phyloP scores from a whole-genome alignment of 1,284 basidiomycete genomes.

The Cutaneotrichosporon mucoides region DNA sequence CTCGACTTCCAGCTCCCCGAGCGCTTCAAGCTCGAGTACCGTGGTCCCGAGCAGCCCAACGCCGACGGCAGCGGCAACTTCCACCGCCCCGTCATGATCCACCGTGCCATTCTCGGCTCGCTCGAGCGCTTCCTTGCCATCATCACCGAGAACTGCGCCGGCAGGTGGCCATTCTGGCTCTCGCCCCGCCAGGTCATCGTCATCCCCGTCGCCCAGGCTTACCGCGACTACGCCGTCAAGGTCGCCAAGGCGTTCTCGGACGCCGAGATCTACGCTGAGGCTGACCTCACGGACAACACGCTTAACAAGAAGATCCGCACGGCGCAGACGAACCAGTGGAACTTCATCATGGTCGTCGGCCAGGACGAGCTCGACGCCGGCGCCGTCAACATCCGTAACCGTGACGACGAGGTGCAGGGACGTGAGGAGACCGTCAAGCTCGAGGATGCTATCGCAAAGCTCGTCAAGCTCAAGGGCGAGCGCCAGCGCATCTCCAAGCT shows the following conservation, averaged over 20 bases:
- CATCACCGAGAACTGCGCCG: conserved; percentile 93
- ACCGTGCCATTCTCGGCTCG: conserved; percentile 92
- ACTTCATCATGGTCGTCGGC: conserved; percentile 92
- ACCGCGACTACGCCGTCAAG: conserved; percentile 87
- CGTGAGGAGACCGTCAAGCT: conserved; percentile 46
- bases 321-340: conserved; percentile 89
- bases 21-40: conserved; percentile 92
- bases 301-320: conserved; percentile 95
- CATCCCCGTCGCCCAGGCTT: conserved; percentile 77
- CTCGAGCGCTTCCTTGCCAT: conserved; percentile 96
- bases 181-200: conserved; percentile 91
- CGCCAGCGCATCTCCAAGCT: conserved; percentile 31
- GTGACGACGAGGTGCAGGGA: conserved; percentile 65
- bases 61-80: conserved; percentile 55
- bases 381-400: conserved; percentile 92
- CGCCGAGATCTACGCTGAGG: conserved; percentile 80
- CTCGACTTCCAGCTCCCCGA: conserved; percentile 99
- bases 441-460: conserved; percentile 37
- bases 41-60: conserved; percentile 55
- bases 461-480: conserved; percentile 36
- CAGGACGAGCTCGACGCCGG: conserved; percentile 79
- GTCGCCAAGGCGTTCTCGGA: conserved; percentile 56
- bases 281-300: conserved; percentile 88
- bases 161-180: conserved; percentile 99
- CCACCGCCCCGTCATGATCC: conserved; percentile 91